Conservation (phyloP, 208 protist genomes). For the Crithidia thermophila region DNA sequence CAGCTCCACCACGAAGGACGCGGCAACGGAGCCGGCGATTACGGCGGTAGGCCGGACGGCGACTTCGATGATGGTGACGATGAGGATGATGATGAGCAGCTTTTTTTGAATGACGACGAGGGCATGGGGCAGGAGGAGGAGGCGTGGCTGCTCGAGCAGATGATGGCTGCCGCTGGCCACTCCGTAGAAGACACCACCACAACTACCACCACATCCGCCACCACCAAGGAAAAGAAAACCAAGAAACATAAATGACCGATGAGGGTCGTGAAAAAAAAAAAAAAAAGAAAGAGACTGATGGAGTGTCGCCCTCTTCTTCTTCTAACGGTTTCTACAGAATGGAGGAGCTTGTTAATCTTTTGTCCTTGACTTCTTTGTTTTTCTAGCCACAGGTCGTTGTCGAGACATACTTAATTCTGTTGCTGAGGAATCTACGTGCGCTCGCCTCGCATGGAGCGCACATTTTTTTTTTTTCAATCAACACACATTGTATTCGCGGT, state of each 20-base stretch:
- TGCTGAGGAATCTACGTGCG: too few relatives aligned
- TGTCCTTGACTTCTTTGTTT: not conserved
- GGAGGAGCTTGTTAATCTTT: not conserved
- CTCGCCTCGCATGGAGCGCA: too few relatives aligned
- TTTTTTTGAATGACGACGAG: slow-evolving; percentile 66
- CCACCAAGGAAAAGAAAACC: too few relatives aligned
- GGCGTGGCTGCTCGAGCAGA: slow-evolving; percentile 85
- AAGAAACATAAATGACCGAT: too few relatives aligned
- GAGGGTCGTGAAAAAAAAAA: too few relatives aligned
- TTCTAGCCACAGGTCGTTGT: too few relatives aligned
- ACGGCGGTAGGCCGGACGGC: not conserved
- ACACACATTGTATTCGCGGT: not conserved
- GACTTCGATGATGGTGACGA: not conserved
- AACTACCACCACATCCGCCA: too few relatives aligned
- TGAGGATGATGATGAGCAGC: slow-evolving; percentile 28
- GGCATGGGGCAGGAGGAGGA: slow-evolving; percentile 74
- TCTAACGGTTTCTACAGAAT: not conserved
- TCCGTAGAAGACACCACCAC: not conserved
- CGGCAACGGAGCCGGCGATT: not conserved
- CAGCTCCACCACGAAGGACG: not conserved
- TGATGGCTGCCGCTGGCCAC: slow-evolving; percentile 39
- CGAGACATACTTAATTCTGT: not conserved
- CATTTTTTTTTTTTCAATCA: slow-evolving; percentile 3
- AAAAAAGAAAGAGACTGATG: not conserved
- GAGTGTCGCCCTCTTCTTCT: not conserved